Base-by-base conservation (phyloP, 1,284 basidiomycete genomes). In the Trichosporon coremiiforme region DNA sequence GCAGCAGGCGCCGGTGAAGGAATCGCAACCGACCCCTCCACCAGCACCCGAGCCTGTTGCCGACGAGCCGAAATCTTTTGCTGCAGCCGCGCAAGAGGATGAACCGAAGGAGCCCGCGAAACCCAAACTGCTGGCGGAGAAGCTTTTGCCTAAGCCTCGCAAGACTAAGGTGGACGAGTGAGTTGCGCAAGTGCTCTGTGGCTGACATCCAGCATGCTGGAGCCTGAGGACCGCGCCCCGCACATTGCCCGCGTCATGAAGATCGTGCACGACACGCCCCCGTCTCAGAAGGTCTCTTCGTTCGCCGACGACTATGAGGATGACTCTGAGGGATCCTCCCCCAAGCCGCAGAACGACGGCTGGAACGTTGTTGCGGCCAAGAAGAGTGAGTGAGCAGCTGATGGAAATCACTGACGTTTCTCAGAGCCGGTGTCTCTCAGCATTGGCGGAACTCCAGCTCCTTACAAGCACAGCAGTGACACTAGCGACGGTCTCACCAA, bases 151-250 rank as follows among this genome's bases (percentile, higher is more conserved):
- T 8, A 80, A 83, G 70, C 73, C 77, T 13, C 73, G 75, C 64
- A 81, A 81, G 73, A 79, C 80, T n/a, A 79, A 76, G 57, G 81
- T 82, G 9, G 81, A 83, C 72, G 81, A 83, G 81, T 83, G 69
- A 75, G 81, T 22, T 53, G 45, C 57, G 17, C 22, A 6, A 2
- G 7, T 20, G 4, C 9, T 29, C 15, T 22, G 2, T 31, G 6
- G 22, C 71, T 75, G 45, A 75, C 66, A 1, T 17, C 13, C 70
- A 83, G 80, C 68, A 83, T 83, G 81, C 76, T 82, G 29, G 79
- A 76, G 20, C 77, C 79, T 0, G 78, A 82, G 64, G 80, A 83
- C 64, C 75, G 76, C 55, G 74, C 80, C 4, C 73, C 75, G 3
- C 72, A 72, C 13, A 77, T 80, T 63, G 79, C 80, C 10, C 75